Evolutionary conservation across 208 protist genomes (phyloP), one percentile per base, ranked within the genome.

Genomic region (Trypanosoma caninum): DNA sequence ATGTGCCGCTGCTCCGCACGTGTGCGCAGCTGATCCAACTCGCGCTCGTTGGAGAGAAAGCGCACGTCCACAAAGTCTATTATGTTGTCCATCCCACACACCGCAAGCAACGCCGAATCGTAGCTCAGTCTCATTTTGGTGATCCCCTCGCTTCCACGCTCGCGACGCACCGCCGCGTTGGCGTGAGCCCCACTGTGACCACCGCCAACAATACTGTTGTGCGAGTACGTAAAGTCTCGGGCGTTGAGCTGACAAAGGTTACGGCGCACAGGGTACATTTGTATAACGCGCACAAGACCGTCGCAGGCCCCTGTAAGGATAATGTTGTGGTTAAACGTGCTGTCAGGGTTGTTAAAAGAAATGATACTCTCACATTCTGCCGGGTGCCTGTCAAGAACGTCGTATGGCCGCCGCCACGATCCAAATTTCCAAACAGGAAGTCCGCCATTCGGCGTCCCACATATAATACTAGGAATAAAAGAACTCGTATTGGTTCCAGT

Each of bases 341-440:
- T 87, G 53, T 84, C 75, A 55, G 88, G 82, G 47, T 78, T 74
- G 73, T 94, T 77, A 61, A 92, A 95, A 37, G 83, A 87, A 33
- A 95, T 73, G 55, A 95, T 88, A 23, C 80, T 65, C 40, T 95
- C 89, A 69, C 86, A 92, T 59, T 95, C 89, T 7, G 73, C 62
- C 14, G 89, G 89, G 62, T 95, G 89, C 18, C 68, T 65, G 37
- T 92, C 82, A 42, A 93, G 61, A 23, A 84, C 45, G 59, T 95
- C 86, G 63, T 91, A 95, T 41, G 89, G 89, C 0, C 89, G 80
- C 23, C 74, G 45, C 86, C 89, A 95, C 16, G 89, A 95, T 59
- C 89, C 89, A 74, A 90, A 95, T 68, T 93, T 92, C 89, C 89
- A 95, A 11, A 95, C 56, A 2, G 89, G 89, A 46, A 95, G 75